Base-by-base conservation (phyloP, 371 early-diverging fungal species). In the Dichotomocladium elegans region DNA sequence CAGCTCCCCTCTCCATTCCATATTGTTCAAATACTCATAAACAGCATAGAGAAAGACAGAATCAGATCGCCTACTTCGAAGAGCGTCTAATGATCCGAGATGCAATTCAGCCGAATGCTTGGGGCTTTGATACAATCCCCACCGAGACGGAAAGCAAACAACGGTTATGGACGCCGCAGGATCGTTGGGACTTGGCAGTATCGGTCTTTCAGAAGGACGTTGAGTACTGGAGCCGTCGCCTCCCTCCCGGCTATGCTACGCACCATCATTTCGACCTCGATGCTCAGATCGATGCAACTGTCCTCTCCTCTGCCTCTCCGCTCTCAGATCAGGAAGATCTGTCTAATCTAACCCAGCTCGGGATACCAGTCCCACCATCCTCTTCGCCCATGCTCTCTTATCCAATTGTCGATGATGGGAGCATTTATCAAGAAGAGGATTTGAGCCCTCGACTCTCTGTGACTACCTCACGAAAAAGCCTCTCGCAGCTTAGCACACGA, bases 201-300 rank as follows among this genome's bases (percentile, higher is more conserved):
- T 24, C 52, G 4, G 46, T 37, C 15, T 70, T 70, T 11, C 60
- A 55, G 15, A 26, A 33, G 8, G 70, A 70, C 41, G 53, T 70
- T 10, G 48, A 60, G 7, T 59, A 56, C 43, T 70, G 70, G 70
- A 55, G 59, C 21, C 27, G 31, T 24, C 53, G 64, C 28, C 44
- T 70, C 15, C 66, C 70, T 14, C 70, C 70, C n/a, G 66, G 64
- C 1, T 58, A 56, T 30, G 47, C 24, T 9, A 51, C 58, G n/a
- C 33, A 47, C 1, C 26, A 51, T 31, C 24, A 34, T 0, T 58
- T 54, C 26, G 17, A 24, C 22, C 24, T 48, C 11, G 51, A 51
- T 15, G 15, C 22, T 4, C 43, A 53, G 14, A 11, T 12, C 26
- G 37, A 37, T 37, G n/a, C 15, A 37, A 37, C 37, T 17, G 17